phyloP scores from a whole-genome alignment of 306 rosid species.

The Rubus idaeus region DNA sequence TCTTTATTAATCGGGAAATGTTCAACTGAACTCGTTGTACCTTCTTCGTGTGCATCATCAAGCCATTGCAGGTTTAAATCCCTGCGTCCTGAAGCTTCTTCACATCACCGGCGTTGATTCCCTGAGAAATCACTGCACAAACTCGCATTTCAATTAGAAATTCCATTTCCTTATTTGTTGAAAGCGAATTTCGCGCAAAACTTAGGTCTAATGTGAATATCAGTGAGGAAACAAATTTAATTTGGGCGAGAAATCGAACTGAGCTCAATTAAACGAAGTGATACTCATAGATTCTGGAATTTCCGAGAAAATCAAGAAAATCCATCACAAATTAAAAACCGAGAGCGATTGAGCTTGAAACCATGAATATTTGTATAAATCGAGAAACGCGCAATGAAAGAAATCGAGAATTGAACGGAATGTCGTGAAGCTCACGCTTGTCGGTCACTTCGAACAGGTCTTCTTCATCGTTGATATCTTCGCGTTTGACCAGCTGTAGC shows the following conservation, averaged over 20 bases:
- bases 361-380: not conserved
- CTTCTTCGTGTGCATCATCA: constrained; percentile 99
- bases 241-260: not conserved
- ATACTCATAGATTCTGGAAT: not conserved
- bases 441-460: constrained; percentile 92
- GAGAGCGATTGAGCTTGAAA: not conserved
- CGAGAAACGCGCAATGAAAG: not conserved
- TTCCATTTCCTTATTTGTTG: not conserved
- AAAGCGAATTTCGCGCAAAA: not conserved
- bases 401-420: constrained; percentile 5
- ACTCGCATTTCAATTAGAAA: constrained; percentile 9
- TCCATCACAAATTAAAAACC: not conserved
- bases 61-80: constrained; percentile 92
- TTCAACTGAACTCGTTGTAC: constrained; percentile 32
- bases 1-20: constrained; percentile 75
- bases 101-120: constrained; percentile 96
- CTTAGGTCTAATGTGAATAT: not conserved
- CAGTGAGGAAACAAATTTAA: not conserved
- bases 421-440: constrained; percentile 53
- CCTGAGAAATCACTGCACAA: constrained; percentile 82
- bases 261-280: not conserved
- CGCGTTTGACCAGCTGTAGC: constrained; percentile 87
- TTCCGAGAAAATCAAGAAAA: not conserved
- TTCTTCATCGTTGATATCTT: constrained; percentile 75
- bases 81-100: constrained; percentile 99